Percentiles rank a stretch among this genome's conserved stretches.
These are phyloP conservation scores for Tuctoria greenei DNA, from an alignment of 176 grass and related monocot species.

Conservation along the genomic window DNA sequence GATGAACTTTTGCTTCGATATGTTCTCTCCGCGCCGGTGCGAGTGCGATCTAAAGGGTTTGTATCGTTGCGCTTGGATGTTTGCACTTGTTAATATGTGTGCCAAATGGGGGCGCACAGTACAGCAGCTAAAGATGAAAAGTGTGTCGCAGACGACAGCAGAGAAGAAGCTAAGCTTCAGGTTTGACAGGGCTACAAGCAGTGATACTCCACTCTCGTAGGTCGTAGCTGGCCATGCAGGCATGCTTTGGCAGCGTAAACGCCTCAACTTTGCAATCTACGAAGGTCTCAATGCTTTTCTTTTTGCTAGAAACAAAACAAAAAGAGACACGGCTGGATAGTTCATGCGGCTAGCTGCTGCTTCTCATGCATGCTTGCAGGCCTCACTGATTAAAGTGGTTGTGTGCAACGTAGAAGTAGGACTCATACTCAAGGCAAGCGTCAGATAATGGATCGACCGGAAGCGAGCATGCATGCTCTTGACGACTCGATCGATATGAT, in stretches of 20 bases:
- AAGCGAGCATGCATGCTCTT: slow-evolving; percentile 31
- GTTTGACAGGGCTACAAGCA: slow-evolving; percentile 34
- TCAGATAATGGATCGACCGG: neutral
- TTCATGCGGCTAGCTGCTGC: slow-evolving; percentile 30
- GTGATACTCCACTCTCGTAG: slow-evolving; percentile 27
- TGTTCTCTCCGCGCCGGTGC: neutral
- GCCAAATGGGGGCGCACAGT: slow-evolving; percentile 53
- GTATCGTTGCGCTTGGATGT: slow-evolving; percentile 51
- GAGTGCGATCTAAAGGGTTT: slow-evolving; percentile 41
- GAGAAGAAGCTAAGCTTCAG: slow-evolving; percentile 57
- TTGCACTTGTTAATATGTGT: slow-evolving; percentile 58
- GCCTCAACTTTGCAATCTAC: slow-evolving; percentile 44
- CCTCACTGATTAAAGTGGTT: slow-evolving; percentile 62
- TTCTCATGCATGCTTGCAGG: neutral
- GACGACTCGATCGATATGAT: slow-evolving; percentile 39
- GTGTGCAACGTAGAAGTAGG: slow-evolving; percentile 34
- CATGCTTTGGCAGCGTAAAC: slow-evolving; percentile 64
- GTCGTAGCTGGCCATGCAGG: slow-evolving; percentile 24
- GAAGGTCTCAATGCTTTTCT: slow-evolving; percentile 32
- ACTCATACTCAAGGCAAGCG: slow-evolving; percentile 35
- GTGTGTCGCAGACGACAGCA: slow-evolving; percentile 36
- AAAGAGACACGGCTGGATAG: neutral
- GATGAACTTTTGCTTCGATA: neutral
- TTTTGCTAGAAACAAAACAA: neutral
- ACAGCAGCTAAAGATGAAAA: slow-evolving; percentile 47